Conservation (phyloP, 768 basidiomycete species). For the Lactifluus subvellereus region DNA sequence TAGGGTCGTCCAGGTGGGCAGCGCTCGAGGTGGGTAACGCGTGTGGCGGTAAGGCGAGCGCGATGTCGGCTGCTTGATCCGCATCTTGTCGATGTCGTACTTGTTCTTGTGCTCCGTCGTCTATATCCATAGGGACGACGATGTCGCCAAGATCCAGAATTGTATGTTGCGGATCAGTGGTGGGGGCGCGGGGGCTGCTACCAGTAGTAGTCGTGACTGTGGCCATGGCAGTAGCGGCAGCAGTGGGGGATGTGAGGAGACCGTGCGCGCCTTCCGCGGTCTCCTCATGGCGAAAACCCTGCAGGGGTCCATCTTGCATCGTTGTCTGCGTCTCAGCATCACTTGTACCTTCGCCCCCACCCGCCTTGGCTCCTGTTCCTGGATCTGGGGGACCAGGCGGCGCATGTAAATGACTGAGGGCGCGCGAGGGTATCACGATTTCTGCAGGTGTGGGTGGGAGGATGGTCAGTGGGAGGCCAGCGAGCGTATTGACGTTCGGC, state of each 20-base stretch:
- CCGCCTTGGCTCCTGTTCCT: background rate
- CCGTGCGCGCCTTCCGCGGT: conserved; percentile 11
- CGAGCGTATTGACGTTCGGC: background rate
- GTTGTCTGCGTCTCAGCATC: background rate
- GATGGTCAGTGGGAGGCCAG: conserved; percentile 2
- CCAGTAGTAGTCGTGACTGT: background rate
- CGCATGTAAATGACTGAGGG: conserved; percentile 4
- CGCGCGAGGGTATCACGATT: conserved; percentile 3
- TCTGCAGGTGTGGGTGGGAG: background rate
- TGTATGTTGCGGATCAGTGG: background rate
- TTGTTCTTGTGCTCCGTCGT: background rate
- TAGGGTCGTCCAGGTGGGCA: conserved; percentile 10
- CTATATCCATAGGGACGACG: conserved; percentile 1
- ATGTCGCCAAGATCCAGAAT: background rate
- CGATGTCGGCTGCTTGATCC: background rate
- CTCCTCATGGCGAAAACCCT: conserved; percentile 15
- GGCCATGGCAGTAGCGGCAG: background rate
- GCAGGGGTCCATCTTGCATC: background rate
- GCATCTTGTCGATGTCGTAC: background rate
- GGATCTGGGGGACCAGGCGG: background rate
- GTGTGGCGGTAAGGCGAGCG: background rate
- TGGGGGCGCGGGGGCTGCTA: background rate
- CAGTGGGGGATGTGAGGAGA: conserved; percentile 9
- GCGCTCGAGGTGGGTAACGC: background rate
- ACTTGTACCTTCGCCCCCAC: background rate